A percentile compares a stretch with the other conserved stretches of the same genome.
phyloP scores from a whole-genome alignment of 495 filamentous ascomycete genomes.

The Xylaria curta region DNA sequence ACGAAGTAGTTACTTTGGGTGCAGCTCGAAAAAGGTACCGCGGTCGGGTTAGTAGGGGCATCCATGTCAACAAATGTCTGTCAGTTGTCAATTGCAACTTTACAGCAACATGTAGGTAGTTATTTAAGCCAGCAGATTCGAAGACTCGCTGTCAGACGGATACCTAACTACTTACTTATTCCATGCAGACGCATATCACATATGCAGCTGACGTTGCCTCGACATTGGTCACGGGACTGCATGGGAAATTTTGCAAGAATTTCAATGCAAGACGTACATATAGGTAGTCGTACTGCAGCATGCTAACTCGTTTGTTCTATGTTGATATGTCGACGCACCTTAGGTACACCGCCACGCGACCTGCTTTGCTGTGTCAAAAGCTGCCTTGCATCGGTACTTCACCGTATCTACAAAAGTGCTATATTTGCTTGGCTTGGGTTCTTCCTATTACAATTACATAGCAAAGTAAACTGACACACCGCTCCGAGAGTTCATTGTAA shows the following conservation, averaged over 20 bases:
- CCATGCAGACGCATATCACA: neutral
- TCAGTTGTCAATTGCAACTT: neutral
- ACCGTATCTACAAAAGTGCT: neutral
- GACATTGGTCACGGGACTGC: constrained; percentile 1
- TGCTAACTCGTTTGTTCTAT: neutral
- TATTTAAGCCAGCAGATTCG: neutral
- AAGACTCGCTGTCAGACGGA: neutral
- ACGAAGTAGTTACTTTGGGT: neutral
- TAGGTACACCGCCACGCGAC: neutral
- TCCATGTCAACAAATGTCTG: neutral
- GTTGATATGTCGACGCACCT: neutral
- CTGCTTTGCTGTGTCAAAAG: neutral
- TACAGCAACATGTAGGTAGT: neutral
- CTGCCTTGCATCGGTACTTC: neutral
- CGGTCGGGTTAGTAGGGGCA: neutral
- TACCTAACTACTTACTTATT: neutral
- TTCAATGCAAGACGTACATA: neutral
- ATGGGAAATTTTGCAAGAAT: neutral
- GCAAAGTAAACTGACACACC: neutral
- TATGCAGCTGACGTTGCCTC: neutral
- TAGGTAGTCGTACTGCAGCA: neutral
- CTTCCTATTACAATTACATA: neutral
- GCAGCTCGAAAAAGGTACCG: neutral
- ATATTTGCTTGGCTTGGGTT: neutral
- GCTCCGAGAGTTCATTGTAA: neutral